phyloP scores from a whole-genome alignment of 768 basidiomycete species.

The Rhodotorula toruloides region DNA sequence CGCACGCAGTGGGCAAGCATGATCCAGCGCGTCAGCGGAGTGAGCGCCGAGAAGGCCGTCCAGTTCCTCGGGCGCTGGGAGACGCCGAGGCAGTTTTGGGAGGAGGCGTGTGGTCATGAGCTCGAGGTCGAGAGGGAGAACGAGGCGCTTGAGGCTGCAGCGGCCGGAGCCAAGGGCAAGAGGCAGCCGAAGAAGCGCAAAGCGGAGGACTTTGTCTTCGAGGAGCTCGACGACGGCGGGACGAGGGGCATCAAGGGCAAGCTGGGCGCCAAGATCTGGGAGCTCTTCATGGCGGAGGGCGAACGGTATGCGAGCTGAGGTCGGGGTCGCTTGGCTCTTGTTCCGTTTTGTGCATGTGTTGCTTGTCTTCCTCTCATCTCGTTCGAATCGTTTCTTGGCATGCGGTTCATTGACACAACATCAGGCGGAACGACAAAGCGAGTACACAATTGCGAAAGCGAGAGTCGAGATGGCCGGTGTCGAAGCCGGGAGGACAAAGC shows the following conservation, averaged over 20 bases:
- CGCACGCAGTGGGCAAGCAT: slow-evolving; percentile 46
- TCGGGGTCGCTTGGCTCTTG: not conserved
- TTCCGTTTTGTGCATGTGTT: not conserved
- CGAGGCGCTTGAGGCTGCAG: not conserved
- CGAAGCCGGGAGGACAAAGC: not conserved
- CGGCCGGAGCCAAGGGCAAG: not conserved
- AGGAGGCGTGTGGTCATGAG: slow-evolving; percentile 6
- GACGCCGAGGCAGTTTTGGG: slow-evolving; percentile 39
- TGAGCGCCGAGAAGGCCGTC: slow-evolving; percentile 47
- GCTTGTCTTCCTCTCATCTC: not conserved
- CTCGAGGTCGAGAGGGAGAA: slow-evolving; percentile 23
- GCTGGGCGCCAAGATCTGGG: slow-evolving; percentile 23
- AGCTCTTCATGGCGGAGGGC: slow-evolving; percentile 18
- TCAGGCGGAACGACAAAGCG: not conserved
- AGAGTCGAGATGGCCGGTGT: not conserved
- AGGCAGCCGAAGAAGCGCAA: slow-evolving; percentile 26
- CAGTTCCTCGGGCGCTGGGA: slow-evolving; percentile 46
- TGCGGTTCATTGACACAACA: too few relatives aligned
- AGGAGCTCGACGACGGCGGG: slow-evolving; percentile 4
- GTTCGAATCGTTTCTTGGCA: not conserved
- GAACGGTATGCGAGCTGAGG: not conserved
- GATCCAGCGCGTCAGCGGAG: slow-evolving; percentile 47
- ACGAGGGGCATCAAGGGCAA: slow-evolving; percentile 31
- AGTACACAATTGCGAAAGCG: not conserved
- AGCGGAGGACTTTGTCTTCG: slow-evolving; percentile 27